Percentiles rank a stretch among this genome's conserved stretches.
phyloP scores from a whole-genome alignment of 352 stramenopile genomes.

The Globisporangium paddicum region DNA sequence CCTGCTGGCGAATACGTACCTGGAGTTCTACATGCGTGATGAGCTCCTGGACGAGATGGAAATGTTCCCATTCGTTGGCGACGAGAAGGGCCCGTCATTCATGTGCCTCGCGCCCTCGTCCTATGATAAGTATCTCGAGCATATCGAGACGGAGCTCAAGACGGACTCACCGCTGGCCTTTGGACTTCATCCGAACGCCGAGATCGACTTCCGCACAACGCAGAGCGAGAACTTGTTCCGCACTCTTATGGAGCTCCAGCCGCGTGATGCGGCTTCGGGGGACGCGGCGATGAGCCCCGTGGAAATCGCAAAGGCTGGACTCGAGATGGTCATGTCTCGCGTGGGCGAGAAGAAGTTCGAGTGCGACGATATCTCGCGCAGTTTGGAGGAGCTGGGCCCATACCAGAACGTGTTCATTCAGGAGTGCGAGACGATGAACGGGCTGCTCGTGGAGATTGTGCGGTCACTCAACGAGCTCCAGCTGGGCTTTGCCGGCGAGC shows the following conservation, averaged over 20 bases:
- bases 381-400: slow-evolving; percentile 92
- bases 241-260: slow-evolving; percentile 95
- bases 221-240: slow-evolving; percentile 95
- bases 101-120: slow-evolving; percentile 94
- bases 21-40: slow-evolving; percentile 98
- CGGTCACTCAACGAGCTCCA: slow-evolving; percentile 96
- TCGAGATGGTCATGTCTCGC: slow-evolving; percentile 93
- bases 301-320: slow-evolving; percentile 86
- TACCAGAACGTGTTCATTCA: slow-evolving; percentile 98
- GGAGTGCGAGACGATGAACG: slow-evolving; percentile 98
- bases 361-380: slow-evolving; percentile 92
- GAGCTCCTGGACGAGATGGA: slow-evolving; percentile 98
- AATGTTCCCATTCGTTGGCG: slow-evolving; percentile 96
- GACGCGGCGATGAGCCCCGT: slow-evolving; percentile 90
- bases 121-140: slow-evolving; percentile 97
- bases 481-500: slow-evolving; percentile 94
- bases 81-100: slow-evolving; percentile 94
- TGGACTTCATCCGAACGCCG: slow-evolving; percentile 96
- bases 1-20: slow-evolving; percentile 94
- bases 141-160: slow-evolving; percentile 96
- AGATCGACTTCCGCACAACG: slow-evolving; percentile 98
- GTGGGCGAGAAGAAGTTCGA: slow-evolving; percentile 98
- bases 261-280: slow-evolving; percentile 78
- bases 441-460: slow-evolving; percentile 92
- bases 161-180: slow-evolving; percentile 97